Base-by-base conservation (phyloP, 495 filamentous ascomycete genomes). In the Lophiostoma macrostomum region DNA sequence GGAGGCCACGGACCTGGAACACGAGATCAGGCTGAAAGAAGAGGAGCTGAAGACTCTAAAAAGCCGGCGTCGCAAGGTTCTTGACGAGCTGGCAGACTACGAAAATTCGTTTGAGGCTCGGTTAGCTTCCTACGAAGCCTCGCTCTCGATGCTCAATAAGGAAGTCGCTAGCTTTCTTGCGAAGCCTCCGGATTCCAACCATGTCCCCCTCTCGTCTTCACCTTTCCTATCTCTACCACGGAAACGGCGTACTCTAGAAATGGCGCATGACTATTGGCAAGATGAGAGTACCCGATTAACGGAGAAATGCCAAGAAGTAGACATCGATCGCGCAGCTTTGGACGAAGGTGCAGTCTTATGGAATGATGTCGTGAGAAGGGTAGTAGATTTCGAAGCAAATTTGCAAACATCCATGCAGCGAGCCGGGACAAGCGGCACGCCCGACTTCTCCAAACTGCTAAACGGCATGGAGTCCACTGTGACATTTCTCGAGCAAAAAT, bases 311-410 rank as follows among this genome's bases (percentile, higher is more conserved):
- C 57, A 74, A 19, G 72, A 77, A 32, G 82, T 88, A 5, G 76
- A 86, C 56, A 71, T 71, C 35, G 91, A 98, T 64, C 80, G 80
- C 20, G 60, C 72, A 5, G 93, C 91, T 0, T 68, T 96, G n/a
- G 84, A 93, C 38, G 86, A 93, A 60, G 93, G 93, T 5, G 86
- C 80, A 4, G 71, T 78, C 41, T 71, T 95, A 19, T 98, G 93
- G 93, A 80, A 85, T 53, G 77, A 82, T 32, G 80, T 84, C 1
- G 64, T 88, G 6, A 66, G 71, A 13, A 71, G 85, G 18, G 76
- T 96, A 0, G 72, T 72, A 6, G 73, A 76, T 5, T 91, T 94
- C 60, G 91, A 97, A 63, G 75, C 70, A 20, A 67, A 69, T 1
- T 64, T 96, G 22, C 72, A 76, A 39, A 63, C 67, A 19, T 74